phyloP scores from a whole-genome alignment of 2,329 filamentous ascomycete species.

The Diaporthe helianthi region DNA sequence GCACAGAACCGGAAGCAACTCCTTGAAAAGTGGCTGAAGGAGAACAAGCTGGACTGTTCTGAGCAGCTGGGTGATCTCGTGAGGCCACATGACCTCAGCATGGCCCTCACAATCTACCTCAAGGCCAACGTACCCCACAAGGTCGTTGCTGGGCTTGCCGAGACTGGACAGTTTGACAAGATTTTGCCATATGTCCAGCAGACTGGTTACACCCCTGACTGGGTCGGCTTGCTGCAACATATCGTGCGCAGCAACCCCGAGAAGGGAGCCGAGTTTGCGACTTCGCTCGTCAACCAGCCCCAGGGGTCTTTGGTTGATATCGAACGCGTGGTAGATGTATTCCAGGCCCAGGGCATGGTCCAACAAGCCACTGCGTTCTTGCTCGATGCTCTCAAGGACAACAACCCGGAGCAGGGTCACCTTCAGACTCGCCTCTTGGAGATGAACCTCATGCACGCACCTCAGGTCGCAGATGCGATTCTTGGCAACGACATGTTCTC shows the following conservation, averaged over 20 bases:
- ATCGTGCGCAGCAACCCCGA: slow-evolving; percentile 91
- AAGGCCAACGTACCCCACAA: slow-evolving; percentile 91
- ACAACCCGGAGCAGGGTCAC: slow-evolving; percentile 90
- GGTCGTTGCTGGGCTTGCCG: slow-evolving; percentile 92
- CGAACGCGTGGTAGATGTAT: slow-evolving; percentile 94
- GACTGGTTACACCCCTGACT: slow-evolving; percentile 92
- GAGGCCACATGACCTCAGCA: slow-evolving; percentile 83
- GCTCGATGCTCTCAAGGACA: slow-evolving; percentile 92
- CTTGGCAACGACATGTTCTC: slow-evolving; percentile 98
- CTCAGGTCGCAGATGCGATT: slow-evolving; percentile 97
- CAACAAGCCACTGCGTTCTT: slow-evolving; percentile 98
- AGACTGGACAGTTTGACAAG: slow-evolving; percentile 96
- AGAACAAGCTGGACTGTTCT: slow-evolving; percentile 94
- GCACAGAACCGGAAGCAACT: slow-evolving; percentile 94
- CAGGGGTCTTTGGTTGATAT: slow-evolving; percentile 88
- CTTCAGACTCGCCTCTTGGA: slow-evolving; percentile 94
- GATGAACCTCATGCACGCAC: slow-evolving; percentile 97
- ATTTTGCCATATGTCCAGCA: slow-evolving; percentile 91
- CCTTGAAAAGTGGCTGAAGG: slow-evolving; percentile 96
- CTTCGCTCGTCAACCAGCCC: slow-evolving; percentile 88
- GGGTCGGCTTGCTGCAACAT: slow-evolving; percentile 88
- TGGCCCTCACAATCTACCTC: slow-evolving; percentile 89
- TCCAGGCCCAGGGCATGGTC: slow-evolving; percentile 97
- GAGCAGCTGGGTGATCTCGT: slow-evolving; percentile 97
- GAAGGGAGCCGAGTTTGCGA: slow-evolving; percentile 93